Evolutionary conservation across 2,329 filamentous ascomycete species (phyloP).

Genomic region (Monosporascus sp.): DNA sequence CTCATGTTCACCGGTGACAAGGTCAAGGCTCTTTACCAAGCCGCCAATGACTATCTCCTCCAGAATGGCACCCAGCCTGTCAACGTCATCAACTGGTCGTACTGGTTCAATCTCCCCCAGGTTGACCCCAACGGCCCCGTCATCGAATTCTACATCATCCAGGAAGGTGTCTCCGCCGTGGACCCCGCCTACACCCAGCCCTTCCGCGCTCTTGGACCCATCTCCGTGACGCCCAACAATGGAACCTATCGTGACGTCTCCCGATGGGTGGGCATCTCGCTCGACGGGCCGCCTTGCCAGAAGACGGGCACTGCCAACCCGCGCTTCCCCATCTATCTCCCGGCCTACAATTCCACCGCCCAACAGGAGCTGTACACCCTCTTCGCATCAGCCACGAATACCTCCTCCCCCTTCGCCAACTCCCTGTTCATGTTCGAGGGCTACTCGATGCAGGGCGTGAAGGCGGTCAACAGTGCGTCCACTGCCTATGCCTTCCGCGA

Average conservation of each 20-base stretch:
- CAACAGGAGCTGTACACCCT: constrained; percentile 26
- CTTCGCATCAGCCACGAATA: constrained; percentile 25
- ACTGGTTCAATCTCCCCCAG: constrained; percentile 36
- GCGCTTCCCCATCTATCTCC: constrained; percentile 40
- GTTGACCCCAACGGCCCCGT: constrained; percentile 26
- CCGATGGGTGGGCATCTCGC: constrained; percentile 36
- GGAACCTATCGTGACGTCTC: constrained; percentile 43
- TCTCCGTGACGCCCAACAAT: constrained; percentile 21
- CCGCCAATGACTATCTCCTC: constrained; percentile 34
- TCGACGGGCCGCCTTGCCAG: constrained; percentile 34
- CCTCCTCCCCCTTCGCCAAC: constrained; percentile 24
- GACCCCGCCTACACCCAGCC: constrained; percentile 35
- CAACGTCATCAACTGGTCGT: constrained; percentile 46
- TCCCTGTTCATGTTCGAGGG: constrained; percentile 53
- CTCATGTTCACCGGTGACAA: constrained; percentile 33
- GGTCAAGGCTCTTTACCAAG: background rate
- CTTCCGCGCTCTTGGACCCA: constrained; percentile 35
- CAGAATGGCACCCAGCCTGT: constrained; percentile 34
- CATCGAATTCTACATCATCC: constrained; percentile 36
- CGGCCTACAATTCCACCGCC: constrained; percentile 30
- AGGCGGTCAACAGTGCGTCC: constrained; percentile 27
- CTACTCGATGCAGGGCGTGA: constrained; percentile 43
- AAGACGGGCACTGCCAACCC: constrained; percentile 35
- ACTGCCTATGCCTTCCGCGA: constrained; percentile 42
- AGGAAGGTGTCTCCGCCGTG: constrained; percentile 38